Base-by-base conservation (phyloP, 2,329 filamentous ascomycete species). In the Neonectria neomacrospora region DNA sequence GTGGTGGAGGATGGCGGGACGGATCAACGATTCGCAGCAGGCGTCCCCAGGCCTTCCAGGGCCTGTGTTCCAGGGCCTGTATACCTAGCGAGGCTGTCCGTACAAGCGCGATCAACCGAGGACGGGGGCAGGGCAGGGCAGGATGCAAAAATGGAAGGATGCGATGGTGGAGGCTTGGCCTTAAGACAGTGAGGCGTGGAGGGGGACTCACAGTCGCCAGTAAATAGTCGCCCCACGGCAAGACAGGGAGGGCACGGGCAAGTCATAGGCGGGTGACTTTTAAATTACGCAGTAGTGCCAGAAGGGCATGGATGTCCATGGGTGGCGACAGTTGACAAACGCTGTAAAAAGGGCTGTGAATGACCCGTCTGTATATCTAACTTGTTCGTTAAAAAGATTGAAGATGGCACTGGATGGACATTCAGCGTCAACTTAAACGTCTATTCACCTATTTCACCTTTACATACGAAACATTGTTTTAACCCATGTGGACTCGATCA, bases 11-110 rank as follows among this genome's bases (percentile, higher is more conserved):
- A 41, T 52, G 56, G 54, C 58, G 65, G 65, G 61, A 62, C 58
- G 58, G 59, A 65, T 73, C 69, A 74, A 73, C 62, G 70, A 73
- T 71, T 71, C 66, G 61, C 70, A 70, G 63, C 62, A 50, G 59
- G 61, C 65, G 62, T 54, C 60, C 54, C 37, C 47, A 16, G 12
- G 44, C 44, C 5, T 18, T 18, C 26, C 16, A 11, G 28, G 47
- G 26, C 8, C 14, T 26, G 12, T 26, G 23, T 18, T 18, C 26
- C 16, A 11, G 28, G 47, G 26, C 8, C 14, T 26, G 12, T 26
- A 6, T n/a, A n/a, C n/a, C n/a, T 26, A 26, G 23, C 23, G 54
- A 53, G 56, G 48, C 48, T 61, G 44, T 41, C 48, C 55, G 44
- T 41, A 32, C 22, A 34, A 30, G 44, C n/a, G 30, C 51, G 44